Evolutionary conservation across 2,329 filamentous ascomycete species (phyloP), one percentile per base, ranked within the genome.

Genomic region (Drechslera avenae): DNA sequence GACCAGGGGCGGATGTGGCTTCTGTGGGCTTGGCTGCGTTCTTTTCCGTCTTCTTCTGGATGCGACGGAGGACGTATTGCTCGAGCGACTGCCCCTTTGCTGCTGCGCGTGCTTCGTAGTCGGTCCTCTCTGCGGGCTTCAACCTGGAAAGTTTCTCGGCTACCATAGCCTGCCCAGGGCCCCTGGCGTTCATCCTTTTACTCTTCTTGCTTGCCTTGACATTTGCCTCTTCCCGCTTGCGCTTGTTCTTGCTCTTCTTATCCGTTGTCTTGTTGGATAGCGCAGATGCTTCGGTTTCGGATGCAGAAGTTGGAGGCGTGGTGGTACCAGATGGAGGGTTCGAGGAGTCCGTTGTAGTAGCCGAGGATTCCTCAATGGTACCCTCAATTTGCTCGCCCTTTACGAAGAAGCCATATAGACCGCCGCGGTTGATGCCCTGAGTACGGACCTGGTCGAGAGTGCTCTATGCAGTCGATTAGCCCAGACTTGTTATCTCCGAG

Each of bases 401-500:
- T 18, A 97, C 90, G 69, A 99, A 97, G 42, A 86, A 87, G 7
- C 86, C 83, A 70, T 96, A 96, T 6, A 97, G 78, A 0, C 83
- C 83, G n/a, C 81, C 79, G 16, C 71, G 68, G 47, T 75, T 73
- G 49, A 65, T 77, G 70, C 62, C 76, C 73, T 80, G 69, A 72
- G 82, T 69, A 57, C 75, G 67, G 46, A 79, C 70, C 47, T 77
- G 60, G 59, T 72, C 68, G 69, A 78, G 66, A 42, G 83, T 81
- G 46, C 84, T 86, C 73, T 86, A 85, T 60, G 81, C 6, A 26
- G 2, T 14, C 83, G 1, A 21, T 59, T 39, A 56, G 47, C 17
- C 1, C 9, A 10, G n/a, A 12, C 4, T 6, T 30, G 2, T 28
- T 13, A 4, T 17, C 13, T n/a, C 3, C 7, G 26, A n/a, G 4